These are phyloP conservation scores for Coemansia sp. DNA, from an alignment of 192 early-diverging fungal genomes.

Conservation along the genomic window DNA sequence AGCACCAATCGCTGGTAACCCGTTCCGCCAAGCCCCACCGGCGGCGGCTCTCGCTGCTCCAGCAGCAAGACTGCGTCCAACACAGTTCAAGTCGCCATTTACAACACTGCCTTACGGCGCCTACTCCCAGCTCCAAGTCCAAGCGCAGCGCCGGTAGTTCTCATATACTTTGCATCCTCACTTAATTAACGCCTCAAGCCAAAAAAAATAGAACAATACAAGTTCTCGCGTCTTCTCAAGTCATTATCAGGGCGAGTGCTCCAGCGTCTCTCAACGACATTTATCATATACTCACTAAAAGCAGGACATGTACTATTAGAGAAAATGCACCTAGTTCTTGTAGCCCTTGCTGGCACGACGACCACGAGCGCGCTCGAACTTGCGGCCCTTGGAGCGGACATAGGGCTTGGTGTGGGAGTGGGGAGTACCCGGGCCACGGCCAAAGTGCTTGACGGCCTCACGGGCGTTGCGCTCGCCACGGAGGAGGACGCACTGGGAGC, in stretches of 20 bases:
- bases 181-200: too few species aligned
- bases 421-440: conserved; percentile 72
- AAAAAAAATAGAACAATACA: neutral
- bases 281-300: conserved; percentile 16
- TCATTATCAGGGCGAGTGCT: neutral
- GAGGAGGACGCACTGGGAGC: conserved; percentile 92
- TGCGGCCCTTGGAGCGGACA: conserved; percentile 98
- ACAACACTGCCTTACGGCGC: conserved; percentile 49
- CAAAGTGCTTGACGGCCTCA: conserved; percentile 99
- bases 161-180: neutral
- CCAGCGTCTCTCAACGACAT: conserved; percentile 6
- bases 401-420: conserved; percentile 78
- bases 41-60: neutral
- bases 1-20: neutral
- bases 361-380: conserved; percentile 99
- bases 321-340: conserved; percentile 69
- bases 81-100: conserved; percentile 49
- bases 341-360: conserved; percentile 97
- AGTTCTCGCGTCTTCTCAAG: neutral
- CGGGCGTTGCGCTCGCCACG: conserved; percentile 93
- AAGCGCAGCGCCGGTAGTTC: conserved; percentile 6
- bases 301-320: conserved; percentile 10
- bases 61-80: conserved; percentile 24
- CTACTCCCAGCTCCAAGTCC: conserved; percentile 26
- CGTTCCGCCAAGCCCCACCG: neutral